Conservation (phyloP, 176 grass and related monocot genomes). For the Alopecurus myosuroides region DNA sequence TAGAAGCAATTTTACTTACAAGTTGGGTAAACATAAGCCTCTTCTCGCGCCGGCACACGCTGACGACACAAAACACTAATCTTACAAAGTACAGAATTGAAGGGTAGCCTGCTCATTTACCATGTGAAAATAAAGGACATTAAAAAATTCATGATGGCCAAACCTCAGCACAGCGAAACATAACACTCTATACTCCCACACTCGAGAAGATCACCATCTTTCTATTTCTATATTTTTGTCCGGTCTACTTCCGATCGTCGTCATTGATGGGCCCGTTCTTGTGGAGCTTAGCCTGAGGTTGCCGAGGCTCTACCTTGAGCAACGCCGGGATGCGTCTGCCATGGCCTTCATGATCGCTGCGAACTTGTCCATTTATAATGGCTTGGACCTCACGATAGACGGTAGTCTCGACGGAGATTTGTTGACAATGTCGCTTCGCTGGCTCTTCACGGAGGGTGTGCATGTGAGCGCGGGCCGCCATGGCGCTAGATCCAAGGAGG, state of each 20-base stretch:
- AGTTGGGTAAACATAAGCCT: background rate
- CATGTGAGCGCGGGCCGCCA: too few relatives aligned
- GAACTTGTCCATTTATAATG: too few relatives aligned
- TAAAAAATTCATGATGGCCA: background rate
- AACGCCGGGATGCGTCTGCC: conserved; percentile 82
- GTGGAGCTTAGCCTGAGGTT: conserved; percentile 65
- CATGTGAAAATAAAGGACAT: background rate
- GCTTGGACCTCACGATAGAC: too few relatives aligned
- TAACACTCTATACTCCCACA: background rate
- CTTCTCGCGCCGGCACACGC: background rate
- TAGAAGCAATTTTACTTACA: background rate
- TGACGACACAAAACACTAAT: background rate
- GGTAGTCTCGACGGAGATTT: too few relatives aligned
- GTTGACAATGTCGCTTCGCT: too few relatives aligned
- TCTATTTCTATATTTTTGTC: background rate
- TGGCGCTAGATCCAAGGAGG: too few relatives aligned
- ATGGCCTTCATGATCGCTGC: conserved; percentile 77
- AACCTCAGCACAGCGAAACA: background rate
- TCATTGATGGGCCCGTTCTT: conserved; percentile 47
- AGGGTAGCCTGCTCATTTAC: background rate
- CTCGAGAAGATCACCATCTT: background rate
- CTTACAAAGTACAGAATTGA: conserved; percentile 23
- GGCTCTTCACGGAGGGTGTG: too few relatives aligned
- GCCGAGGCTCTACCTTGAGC: conserved; percentile 70
- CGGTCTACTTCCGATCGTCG: background rate